Percentiles rank a stretch among this genome's conserved stretches.
Conservation (phyloP, 345 rosid species). For the Hevea brasiliensis region DNA sequence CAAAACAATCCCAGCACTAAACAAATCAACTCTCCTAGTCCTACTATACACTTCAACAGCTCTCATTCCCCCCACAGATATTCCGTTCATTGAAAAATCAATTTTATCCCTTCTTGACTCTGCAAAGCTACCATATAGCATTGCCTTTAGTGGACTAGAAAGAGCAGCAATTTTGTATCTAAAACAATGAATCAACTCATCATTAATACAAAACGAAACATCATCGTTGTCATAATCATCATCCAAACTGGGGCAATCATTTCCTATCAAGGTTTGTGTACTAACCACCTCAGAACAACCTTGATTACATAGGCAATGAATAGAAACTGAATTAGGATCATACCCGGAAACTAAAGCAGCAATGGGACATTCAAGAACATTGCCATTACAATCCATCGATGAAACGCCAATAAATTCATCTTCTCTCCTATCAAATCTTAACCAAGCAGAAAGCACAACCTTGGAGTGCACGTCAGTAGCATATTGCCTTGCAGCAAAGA, state of each 20-base stretch:
- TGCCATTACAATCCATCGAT: slow-evolving; percentile 52
- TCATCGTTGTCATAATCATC: slow-evolving; percentile 40
- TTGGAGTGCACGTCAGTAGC: slow-evolving; percentile 71
- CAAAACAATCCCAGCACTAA: slow-evolving; percentile 58
- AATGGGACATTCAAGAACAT: slow-evolving; percentile 60
- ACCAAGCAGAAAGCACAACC: slow-evolving; percentile 83
- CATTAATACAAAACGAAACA: slow-evolving; percentile 54
- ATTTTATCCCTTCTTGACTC: slow-evolving; percentile 56
- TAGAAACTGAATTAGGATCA: slow-evolving; percentile 44
- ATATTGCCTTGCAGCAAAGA: slow-evolving; percentile 59
- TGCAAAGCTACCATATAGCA: slow-evolving; percentile 74
- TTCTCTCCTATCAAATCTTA: slow-evolving; percentile 75
- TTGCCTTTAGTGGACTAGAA: slow-evolving; percentile 69
- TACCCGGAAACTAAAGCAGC: slow-evolving; percentile 48
- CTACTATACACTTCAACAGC: slow-evolving; percentile 75
- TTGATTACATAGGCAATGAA: slow-evolving; percentile 43
- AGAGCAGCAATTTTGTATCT: slow-evolving; percentile 67
- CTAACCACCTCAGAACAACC: slow-evolving; percentile 12
- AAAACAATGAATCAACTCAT: slow-evolving; percentile 54
- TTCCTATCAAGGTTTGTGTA: slow-evolving; percentile 13
- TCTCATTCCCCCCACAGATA: slow-evolving; percentile 72
- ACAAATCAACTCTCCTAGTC: slow-evolving; percentile 53
- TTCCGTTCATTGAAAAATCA: slow-evolving; percentile 59
- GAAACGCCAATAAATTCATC: slow-evolving; percentile 63
- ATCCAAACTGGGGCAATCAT: slow-evolving; percentile 36